Base-by-base conservation (phyloP, 805 yeast species). In the Hanseniaspora valbyensis region DNA sequence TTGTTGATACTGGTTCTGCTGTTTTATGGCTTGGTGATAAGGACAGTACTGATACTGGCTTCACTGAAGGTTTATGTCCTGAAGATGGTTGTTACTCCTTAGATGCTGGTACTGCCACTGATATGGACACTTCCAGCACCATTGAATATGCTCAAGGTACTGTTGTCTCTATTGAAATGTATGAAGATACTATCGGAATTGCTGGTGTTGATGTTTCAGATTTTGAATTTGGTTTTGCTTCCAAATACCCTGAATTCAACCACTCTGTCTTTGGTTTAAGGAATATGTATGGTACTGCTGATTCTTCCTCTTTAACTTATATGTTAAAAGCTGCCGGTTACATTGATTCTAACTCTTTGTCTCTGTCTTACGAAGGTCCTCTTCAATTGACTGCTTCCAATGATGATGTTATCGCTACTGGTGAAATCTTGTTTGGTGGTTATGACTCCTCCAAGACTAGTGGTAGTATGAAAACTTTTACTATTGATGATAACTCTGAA, bases 351-450 rank as follows among this genome's bases (percentile, higher is more conserved):
- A 26, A 33, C 9, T 50, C 53, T 19, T 40, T 50, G 9, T 50
- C 53, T 13, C 30, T 50, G 19, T 16, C 42, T 21, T 50, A 50
- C 24, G 53, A 44, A 12, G 49, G 40, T 32, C 43, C 49, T 14
- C 25, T 50, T n/a, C 38, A 38, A 9, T 32, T 41, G n/a, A 43
- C 34, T 10, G 29, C 41, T 34, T 33, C 44, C 24, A 22, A 16
- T 44, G 16, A 46, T 10, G 44, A 34, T 10, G 34, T 43, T 12
- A 38, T 50, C 7, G 44, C 49, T 8, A 18, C 43, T 8, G 53
- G 53, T 32, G 39, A 44, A 32, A 44, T 50, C n/a, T 25, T 41
- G 9, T 50, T 50, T 44, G 53, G 53, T 38, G 53, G 53, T n/a
- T 50, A 50, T 30, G 42, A 50, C 18, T n/a, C 41, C 2, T 34